Percentiles rank a stretch among this genome's conserved stretches.
phyloP scores from a whole-genome alignment of 2,329 filamentous ascomycete genomes.

The Diaporthe australafricana region DNA sequence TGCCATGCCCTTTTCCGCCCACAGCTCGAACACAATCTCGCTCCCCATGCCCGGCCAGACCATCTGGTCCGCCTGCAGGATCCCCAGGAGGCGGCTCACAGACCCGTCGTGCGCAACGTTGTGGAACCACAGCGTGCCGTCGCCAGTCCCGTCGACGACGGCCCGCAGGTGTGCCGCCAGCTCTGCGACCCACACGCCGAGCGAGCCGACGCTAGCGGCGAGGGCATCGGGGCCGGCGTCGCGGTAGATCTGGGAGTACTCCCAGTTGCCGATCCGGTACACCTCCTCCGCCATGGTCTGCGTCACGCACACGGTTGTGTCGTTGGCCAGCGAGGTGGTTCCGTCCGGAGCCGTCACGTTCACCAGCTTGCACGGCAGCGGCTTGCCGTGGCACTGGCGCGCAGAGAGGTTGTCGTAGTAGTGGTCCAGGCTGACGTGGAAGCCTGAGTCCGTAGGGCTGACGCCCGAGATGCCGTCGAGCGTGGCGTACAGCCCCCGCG shows the following conservation, averaged over 20 bases:
- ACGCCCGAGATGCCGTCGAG: constrained; percentile 80
- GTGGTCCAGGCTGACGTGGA: constrained; percentile 81
- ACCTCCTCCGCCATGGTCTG: constrained; percentile 74
- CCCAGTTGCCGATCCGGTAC: constrained; percentile 82
- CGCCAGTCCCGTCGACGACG: constrained; percentile 54
- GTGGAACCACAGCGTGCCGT: constrained; percentile 69
- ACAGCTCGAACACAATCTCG: constrained; percentile 83
- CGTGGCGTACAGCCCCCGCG: constrained; percentile 63
- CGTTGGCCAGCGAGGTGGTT: constrained; percentile 49
- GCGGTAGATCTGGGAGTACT: constrained; percentile 84
- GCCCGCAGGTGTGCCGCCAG: constrained; percentile 73
- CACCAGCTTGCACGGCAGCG: constrained; percentile 74
- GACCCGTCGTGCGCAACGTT: constrained; percentile 87
- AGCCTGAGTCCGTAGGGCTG: constrained; percentile 63
- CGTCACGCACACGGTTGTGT: constrained; percentile 67
- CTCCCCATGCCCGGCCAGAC: constrained; percentile 88
- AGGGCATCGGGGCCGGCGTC: constrained; percentile 70
- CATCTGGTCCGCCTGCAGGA: constrained; percentile 81
- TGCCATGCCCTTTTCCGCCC: constrained; percentile 52
- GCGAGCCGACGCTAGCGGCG: constrained; percentile 68
- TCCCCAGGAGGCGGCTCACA: constrained; percentile 72
- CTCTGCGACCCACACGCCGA: constrained; percentile 81
- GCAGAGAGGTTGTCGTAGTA: constrained; percentile 89
- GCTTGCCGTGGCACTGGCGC: constrained; percentile 79
- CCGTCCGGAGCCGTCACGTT: constrained; percentile 33